These are phyloP conservation scores for Straminergon stramineum DNA, from an alignment of 225 moss, liverwort and hornwort species.

Conservation along the genomic window DNA sequence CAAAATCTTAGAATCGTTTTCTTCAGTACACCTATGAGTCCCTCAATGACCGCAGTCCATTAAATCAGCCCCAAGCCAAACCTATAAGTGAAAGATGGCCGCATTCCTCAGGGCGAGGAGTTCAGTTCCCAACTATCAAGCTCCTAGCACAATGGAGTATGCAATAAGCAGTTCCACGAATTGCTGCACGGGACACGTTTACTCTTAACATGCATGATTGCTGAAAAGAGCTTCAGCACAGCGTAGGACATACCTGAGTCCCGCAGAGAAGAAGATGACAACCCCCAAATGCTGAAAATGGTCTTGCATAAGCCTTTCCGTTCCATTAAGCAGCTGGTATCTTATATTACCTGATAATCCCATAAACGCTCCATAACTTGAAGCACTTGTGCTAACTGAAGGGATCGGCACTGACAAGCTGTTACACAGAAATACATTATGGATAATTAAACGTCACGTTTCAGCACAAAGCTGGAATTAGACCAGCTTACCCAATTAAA, in stretches of 20 bases:
- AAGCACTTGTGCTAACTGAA: slow-evolving; percentile 80
- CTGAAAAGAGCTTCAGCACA: not conserved
- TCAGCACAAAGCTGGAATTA: not conserved
- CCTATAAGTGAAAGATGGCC: not conserved
- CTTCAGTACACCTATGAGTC: not conserved
- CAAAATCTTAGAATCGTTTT: not conserved
- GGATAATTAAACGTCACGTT: not conserved
- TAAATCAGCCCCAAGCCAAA: not conserved
- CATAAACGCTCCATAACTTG: slow-evolving; percentile 89
- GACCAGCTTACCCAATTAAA: not conserved
- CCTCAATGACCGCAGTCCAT: not conserved
- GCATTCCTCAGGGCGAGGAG: not conserved
- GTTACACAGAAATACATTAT: not conserved
- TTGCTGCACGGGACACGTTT: not conserved
- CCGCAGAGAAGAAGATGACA: slow-evolving; percentile 70
- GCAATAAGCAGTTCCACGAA: not conserved
- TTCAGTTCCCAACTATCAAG: not conserved
- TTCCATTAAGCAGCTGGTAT: slow-evolving; percentile 78
- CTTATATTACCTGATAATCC: slow-evolving; percentile 82
- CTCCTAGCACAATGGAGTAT: not conserved
- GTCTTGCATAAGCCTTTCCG: slow-evolving; percentile 85
- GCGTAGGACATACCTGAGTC: slow-evolving; percentile 44
- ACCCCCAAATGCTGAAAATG: slow-evolving; percentile 78
- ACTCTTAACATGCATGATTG: not conserved
- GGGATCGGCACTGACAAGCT: slow-evolving; percentile 76